Evolutionary conservation across 23 red algal species (phyloP), one percentile per base, ranked within the genome.

Genomic region (Gracilaria gracilis): DNA sequence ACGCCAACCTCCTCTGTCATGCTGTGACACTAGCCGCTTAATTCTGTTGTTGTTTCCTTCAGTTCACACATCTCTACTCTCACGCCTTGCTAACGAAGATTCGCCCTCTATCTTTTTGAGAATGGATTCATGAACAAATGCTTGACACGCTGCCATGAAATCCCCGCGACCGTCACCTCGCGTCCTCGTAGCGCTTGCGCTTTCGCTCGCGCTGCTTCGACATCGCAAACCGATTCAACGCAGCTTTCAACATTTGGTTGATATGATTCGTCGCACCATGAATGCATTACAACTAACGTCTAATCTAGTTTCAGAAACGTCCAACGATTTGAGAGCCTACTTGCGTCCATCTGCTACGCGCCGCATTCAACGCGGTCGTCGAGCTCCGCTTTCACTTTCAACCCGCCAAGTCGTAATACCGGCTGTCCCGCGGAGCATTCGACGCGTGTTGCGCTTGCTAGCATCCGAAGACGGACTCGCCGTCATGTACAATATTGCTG

Each of bases 381-480:
- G 72, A 27, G 40, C 40, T 9, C 39, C 72, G 16, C 29, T 37
- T 34, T 69, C 64, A 20, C 29, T 37, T 34, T 69, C 64, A 3
- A 32, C 64, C 0, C 64, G 64, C 64, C 72, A 77, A 50, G 72
- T 69, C 5, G 59, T 69, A 1, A 39, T 40, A 6, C 84, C 65
- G 24, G 9, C 64, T 27, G 44, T 61, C 9, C 84, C 84, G 39
- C 84, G 65, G 6, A 71, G 61, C 28, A 21, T 88, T 32, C 84
- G 69, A 0, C 84, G 84, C 15, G 44, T 88, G 9, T 34, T 88
- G 23, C 84, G 84, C 32, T 27, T 88, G 61, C 27, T 70, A 21
- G 65, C 84, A 7, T 75, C 67, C 17, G 51, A 65, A n/a, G 84
- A 88, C 47, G 84, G 36, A 14, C 69, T 88, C 6, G 50, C 84